phyloP scores from a whole-genome alignment of 2,329 filamentous ascomycete species.

The Knufia petricola region DNA sequence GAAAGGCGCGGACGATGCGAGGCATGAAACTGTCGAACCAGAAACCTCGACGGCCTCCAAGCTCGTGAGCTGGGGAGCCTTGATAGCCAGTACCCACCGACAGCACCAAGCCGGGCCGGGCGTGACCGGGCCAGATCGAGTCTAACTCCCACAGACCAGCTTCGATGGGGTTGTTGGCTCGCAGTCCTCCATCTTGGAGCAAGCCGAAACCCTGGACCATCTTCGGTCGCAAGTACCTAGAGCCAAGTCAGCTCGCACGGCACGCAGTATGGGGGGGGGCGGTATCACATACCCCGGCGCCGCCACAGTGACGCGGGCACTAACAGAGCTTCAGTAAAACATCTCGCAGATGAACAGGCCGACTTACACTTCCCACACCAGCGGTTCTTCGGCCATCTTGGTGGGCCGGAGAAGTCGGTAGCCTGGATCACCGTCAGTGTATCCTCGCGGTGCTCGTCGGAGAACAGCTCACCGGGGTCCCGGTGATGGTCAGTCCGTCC shows the following conservation, averaged over 20 bases:
- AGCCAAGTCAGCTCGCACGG: constrained; percentile 8
- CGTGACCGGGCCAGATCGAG: constrained; percentile 19
- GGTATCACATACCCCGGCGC: constrained; percentile 18
- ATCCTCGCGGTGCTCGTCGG: background rate
- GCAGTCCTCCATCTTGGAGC: constrained; percentile 23
- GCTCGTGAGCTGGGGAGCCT: constrained; percentile 2
- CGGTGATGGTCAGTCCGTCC: background rate
- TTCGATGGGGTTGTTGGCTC: constrained; percentile 22
- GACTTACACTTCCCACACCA: constrained; percentile 9
- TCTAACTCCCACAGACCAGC: constrained; percentile 18
- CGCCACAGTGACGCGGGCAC: constrained; percentile 8
- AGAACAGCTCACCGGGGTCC: background rate
- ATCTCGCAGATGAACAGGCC: background rate
- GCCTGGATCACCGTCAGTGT: background rate
- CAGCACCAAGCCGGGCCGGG: constrained; percentile 18
- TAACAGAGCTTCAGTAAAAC: background rate
- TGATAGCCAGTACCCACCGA: constrained; percentile 17
- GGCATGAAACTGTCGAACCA: constrained; percentile 10
- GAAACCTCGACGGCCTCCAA: background rate
- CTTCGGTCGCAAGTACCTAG: constrained; percentile 20
- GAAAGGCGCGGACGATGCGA: constrained; percentile 17
- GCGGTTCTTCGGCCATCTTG: constrained; percentile 1
- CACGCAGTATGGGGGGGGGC: background rate
- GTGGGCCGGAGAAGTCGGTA: constrained; percentile 4
- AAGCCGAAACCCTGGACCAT: constrained; percentile 13